Conservation (phyloP, 371 early-diverging fungal species). For the Batrachochytrium dendrobatidis region DNA sequence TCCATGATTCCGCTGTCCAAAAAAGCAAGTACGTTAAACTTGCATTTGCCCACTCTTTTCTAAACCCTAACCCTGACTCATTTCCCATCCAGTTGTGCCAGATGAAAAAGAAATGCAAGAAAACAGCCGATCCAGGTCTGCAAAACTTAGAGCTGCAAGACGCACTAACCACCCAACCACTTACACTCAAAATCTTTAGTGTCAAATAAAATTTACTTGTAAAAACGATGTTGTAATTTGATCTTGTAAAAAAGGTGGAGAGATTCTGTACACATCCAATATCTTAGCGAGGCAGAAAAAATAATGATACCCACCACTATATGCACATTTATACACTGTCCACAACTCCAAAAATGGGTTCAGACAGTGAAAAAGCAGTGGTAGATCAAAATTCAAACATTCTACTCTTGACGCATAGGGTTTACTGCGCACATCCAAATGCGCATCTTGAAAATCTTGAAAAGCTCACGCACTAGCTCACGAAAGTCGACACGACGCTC, state of each 20-base stretch:
- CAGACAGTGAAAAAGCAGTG: too few relatives aligned
- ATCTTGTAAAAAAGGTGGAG: too few relatives aligned
- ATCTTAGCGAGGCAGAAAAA: too few relatives aligned
- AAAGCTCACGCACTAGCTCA: constrained; percentile 95
- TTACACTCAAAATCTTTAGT: too few relatives aligned
- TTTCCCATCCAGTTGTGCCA: constrained; percentile 31
- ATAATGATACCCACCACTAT: too few relatives aligned
- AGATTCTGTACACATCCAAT: too few relatives aligned
- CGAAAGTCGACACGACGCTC: constrained; percentile 96
- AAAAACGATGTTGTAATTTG: too few relatives aligned
- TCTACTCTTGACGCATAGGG: background rate
- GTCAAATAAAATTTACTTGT: too few relatives aligned
- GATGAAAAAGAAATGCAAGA: constrained; percentile 41
- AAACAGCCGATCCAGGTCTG: constrained; percentile 45
- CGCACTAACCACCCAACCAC: constrained; percentile 12
- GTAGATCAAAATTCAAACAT: too few relatives aligned
- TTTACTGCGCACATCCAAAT: constrained; percentile 93
- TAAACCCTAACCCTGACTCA: background rate
- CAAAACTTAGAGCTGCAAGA: constrained; percentile 12
- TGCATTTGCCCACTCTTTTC: background rate
- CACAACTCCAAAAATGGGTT: too few relatives aligned
- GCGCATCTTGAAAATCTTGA: constrained; percentile 97
- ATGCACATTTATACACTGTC: too few relatives aligned
- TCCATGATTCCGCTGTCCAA: background rate
- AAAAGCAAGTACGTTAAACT: background rate